These are phyloP conservation scores for Erythrobasidium hasegawianum DNA, from an alignment of 1,284 basidiomycete species.

Conservation along the genomic window DNA sequence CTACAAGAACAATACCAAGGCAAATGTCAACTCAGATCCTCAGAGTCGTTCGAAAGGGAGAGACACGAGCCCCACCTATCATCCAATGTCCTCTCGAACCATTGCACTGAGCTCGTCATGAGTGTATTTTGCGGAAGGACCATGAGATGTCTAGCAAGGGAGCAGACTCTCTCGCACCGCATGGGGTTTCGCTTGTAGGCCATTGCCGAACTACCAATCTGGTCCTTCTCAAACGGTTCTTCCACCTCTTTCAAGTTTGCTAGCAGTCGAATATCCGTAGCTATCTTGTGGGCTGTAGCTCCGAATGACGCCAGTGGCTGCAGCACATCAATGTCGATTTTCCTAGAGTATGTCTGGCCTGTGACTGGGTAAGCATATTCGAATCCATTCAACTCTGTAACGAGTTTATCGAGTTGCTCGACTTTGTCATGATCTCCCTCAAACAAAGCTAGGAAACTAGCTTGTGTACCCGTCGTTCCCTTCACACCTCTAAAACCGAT, in stretches of 20 bases:
- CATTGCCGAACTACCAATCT: constrained; percentile 86
- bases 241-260: constrained; percentile 97
- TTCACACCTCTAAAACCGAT: constrained; percentile 98
- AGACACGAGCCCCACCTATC: constrained; percentile 76
- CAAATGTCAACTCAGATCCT: too few relatives aligned
- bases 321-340: constrained; percentile 92
- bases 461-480: constrained; percentile 97
- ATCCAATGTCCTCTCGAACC: constrained; percentile 94
- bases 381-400: constrained; percentile 88
- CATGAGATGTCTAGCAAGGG: constrained; percentile 87
- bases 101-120: constrained; percentile 86
- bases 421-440: constrained; percentile 92
- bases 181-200: constrained; percentile 99
- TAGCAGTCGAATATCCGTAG: constrained; percentile 85
- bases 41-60: too few relatives aligned
- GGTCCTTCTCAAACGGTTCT: constrained; percentile 97
- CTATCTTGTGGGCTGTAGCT: constrained; percentile 96
- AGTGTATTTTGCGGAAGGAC: constrained; percentile 86
- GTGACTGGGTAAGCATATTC: constrained; percentile 94
- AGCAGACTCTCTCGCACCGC: constrained; percentile 96
- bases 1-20: too few relatives aligned
- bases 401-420: constrained; percentile 79
- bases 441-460: constrained; percentile 89
- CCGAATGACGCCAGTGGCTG: constrained; percentile 85
- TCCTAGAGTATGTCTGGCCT: constrained; percentile 96